Evolutionary conservation across 2,329 filamentous ascomycete genomes (phyloP), one percentile per base, ranked within the genome.

Genomic region (Fusarium denticulatum): DNA sequence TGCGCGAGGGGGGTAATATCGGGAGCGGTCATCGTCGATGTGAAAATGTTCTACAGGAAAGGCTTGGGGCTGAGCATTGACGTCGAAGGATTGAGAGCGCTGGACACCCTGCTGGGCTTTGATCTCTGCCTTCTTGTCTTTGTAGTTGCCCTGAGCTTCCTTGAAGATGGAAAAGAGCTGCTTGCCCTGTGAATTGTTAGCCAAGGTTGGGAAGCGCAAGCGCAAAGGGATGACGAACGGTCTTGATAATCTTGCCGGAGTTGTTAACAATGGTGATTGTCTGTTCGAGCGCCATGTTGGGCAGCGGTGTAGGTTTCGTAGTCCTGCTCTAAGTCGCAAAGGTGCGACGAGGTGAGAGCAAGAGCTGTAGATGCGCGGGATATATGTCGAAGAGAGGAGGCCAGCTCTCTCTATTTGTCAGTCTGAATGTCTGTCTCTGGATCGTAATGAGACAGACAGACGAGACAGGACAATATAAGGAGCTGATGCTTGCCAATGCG

Each of bases 151-250:
- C 80, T 94, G 94, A 72, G 95, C 96, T 81, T 98, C 95, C 81
- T 94, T 97, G 87, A 97, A 97, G 79, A 98, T 92, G 80, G 91
- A 92, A 79, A 97, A 89, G 30, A 98, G 86, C 77, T 97, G 94
- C 84, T 97, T 97, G 79, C 94, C 94, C 94, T 97, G 79, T 10
- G 42, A 28, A 58, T n/a, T 49, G 73, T 77, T 61, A 76, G 73
- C 57, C 47, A 22, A 24, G n/a, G 24, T 32, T 24, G 58, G 59
- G 26, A 26, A 40, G 40, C 10, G 45, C 37, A n/a, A 28, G 37
- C 43, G 36, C 32, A 22, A 47, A n/a, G 26, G 37, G 50, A 40
- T 16, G 14, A 86, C 92, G 82, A 87, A 95, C 94, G 67, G 92
- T 96, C 87, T 92, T 95, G 77, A 97, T 94, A 57, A 97, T 91